Percentiles rank a stretch among this genome's conserved stretches.
phyloP scores from a whole-genome alignment of 495 filamentous ascomycete species.

The Xylaria cubensis region DNA sequence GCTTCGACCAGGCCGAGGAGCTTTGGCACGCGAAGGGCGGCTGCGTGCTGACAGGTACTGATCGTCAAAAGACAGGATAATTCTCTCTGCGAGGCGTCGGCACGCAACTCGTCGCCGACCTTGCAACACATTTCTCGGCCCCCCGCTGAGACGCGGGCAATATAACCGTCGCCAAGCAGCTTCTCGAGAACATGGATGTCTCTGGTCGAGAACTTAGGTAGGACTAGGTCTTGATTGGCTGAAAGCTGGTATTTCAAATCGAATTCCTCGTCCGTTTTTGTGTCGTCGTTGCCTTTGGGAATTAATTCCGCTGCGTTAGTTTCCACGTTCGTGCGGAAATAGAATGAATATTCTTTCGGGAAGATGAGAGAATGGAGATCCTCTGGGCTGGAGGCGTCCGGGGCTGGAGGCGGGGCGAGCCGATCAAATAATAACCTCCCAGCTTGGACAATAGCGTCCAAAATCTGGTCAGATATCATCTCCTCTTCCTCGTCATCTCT shows the following conservation, averaged over 20 bases:
- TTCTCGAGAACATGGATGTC: constrained; percentile 22
- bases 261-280: background rate
- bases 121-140: constrained; percentile 27
- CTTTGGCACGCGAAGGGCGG: constrained; percentile 23
- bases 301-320: constrained; percentile 11
- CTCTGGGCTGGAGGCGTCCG: background rate
- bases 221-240: constrained; percentile 10
- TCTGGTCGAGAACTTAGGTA: constrained; percentile 24
- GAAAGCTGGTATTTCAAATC: constrained; percentile 6
- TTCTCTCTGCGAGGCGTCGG: constrained; percentile 24
- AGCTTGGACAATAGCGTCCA: constrained; percentile 25
- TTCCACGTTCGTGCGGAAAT: constrained; percentile 18
- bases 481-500: constrained; percentile 24
- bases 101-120: constrained; percentile 19
- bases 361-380: constrained; percentile 29
- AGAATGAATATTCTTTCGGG: constrained; percentile 24
- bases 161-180: constrained; percentile 28
- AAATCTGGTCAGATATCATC: constrained; percentile 8
- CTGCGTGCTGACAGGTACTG: constrained; percentile 14
- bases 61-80: constrained; percentile 22
- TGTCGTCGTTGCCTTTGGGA: constrained; percentile 7
- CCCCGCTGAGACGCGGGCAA: constrained; percentile 21
- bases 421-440: constrained; percentile 24
- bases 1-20: constrained; percentile 23
- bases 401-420: constrained; percentile 22